phyloP scores from a whole-genome alignment of 2,329 filamentous ascomycete genomes.

The Rachicladosporium sp. region DNA sequence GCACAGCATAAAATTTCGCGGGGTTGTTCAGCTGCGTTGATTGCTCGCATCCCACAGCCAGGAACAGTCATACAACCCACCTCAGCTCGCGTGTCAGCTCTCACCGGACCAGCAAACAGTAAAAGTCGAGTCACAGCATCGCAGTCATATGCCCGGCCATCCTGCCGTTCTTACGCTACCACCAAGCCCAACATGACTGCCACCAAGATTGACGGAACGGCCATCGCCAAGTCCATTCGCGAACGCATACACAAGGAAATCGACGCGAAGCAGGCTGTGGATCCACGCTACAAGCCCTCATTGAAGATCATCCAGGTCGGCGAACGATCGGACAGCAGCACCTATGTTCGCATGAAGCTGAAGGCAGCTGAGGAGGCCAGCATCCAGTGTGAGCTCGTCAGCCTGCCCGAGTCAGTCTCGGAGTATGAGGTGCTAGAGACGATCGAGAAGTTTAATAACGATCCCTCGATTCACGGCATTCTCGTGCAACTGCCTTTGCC shows the following conservation, averaged over 20 bases:
- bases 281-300: slow-evolving; percentile 77
- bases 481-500: slow-evolving; percentile 89
- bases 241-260: slow-evolving; percentile 72
- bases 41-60: too few species aligned
- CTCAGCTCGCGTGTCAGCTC: too few species aligned
- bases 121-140: too few species aligned
- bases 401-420: slow-evolving; percentile 67
- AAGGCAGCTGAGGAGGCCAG: slow-evolving; percentile 94
- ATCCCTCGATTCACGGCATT: slow-evolving; percentile 76
- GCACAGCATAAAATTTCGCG: too few species aligned
- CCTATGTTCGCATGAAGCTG: slow-evolving; percentile 99
- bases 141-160: slow-evolving; percentile 1
- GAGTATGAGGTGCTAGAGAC: slow-evolving; percentile 78
- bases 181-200: slow-evolving; percentile 61
- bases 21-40: too few species aligned
- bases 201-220: slow-evolving; percentile 87
- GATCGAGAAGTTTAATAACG: slow-evolving; percentile 73
- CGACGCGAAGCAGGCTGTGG: slow-evolving; percentile 63
- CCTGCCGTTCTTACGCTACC: slow-evolving; percentile 32
- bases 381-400: slow-evolving; percentile 76
- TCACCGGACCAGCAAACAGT: too few species aligned
- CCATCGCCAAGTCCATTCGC: slow-evolving; percentile 84
- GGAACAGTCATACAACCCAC: too few species aligned
- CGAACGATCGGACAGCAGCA: slow-evolving; percentile 76
- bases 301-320: slow-evolving; percentile 97